Percentiles rank a stretch among this genome's conserved stretches.
Evolutionary conservation across 768 basidiomycete species (phyloP).

Genomic region (Gloeophyllum trabeum): DNA sequence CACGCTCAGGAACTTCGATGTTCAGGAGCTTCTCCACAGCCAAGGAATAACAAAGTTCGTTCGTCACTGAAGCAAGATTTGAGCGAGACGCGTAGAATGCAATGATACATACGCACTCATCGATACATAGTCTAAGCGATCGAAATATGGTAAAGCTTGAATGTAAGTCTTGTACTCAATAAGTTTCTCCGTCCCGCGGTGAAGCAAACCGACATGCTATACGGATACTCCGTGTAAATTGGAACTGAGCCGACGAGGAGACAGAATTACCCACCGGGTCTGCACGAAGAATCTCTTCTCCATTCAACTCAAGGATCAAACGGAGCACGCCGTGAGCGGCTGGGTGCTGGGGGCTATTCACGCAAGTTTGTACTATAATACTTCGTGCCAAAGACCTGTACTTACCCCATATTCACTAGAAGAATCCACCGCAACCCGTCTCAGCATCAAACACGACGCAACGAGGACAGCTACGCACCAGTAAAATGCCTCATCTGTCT

Average conservation of each 20-base stretch:
- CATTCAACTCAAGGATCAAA: slow-evolving; percentile 94
- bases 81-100: neutral
- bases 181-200: slow-evolving; percentile 96
- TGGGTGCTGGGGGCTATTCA: slow-evolving; percentile 82
- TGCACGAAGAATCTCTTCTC: slow-evolving; percentile 85
- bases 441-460: slow-evolving; percentile 2
- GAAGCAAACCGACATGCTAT: slow-evolving; percentile 89
- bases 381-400: neutral
- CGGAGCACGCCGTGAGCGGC: slow-evolving; percentile 98
- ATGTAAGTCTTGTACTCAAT: slow-evolving; percentile 99
- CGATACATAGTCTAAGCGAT: slow-evolving; percentile 97
- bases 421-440: slow-evolving; percentile 1
- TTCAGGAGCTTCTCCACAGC: slow-evolving; percentile 98
- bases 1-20: slow-evolving; percentile 92
- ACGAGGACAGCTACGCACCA: slow-evolving; percentile 32
- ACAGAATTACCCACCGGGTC: slow-evolving; percentile 50
- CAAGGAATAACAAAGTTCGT: slow-evolving; percentile 93
- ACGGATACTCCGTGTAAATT: slow-evolving; percentile 3
- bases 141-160: slow-evolving; percentile 97
- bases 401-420: slow-evolving; percentile 86
- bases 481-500: slow-evolving; percentile 89
- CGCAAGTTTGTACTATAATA: neutral
- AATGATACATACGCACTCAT: slow-evolving; percentile 69
- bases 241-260: neutral
- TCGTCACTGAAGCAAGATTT: slow-evolving; percentile 67